Percentiles rank a stretch among this genome's conserved stretches.
Evolutionary conservation across 306 rosid species (phyloP).

Genomic region (Oemleria cerasiformis): DNA sequence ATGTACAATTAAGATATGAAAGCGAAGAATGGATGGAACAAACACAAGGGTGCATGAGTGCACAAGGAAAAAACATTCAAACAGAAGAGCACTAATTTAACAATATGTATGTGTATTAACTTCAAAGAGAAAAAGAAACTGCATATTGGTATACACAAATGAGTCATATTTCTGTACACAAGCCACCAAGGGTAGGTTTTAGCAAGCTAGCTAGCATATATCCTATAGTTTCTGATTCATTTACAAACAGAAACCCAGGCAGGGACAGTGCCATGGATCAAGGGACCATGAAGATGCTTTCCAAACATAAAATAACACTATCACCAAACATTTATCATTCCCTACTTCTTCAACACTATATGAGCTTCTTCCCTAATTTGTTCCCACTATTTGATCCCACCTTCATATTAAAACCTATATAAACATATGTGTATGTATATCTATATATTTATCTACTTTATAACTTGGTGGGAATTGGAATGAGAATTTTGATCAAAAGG

Average conservation of each 20-base stretch:
- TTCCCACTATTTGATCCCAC: conserved; percentile 6
- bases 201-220: conserved; percentile 3
- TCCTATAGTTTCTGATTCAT: conserved; percentile 12
- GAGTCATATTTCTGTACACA: conserved; percentile 12
- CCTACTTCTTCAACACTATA: not conserved
- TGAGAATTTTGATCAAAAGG: conserved; percentile 24
- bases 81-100: not conserved
- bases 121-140: not conserved
- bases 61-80: too few relatives aligned
- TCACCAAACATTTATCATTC: not conserved
- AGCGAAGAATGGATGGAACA: too few relatives aligned
- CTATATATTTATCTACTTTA: not conserved
- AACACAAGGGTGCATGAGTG: too few relatives aligned
- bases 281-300: not conserved
- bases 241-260: conserved; percentile 1
- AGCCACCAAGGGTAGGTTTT: not conserved
- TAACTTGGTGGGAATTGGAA: not conserved
- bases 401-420: not conserved
- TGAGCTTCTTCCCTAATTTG: not conserved
- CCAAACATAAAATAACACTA: not conserved
- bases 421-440: not conserved
- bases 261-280: not conserved
- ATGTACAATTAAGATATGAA: too few relatives aligned
- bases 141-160: not conserved
- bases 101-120: not conserved